Conservation (phyloP, 176 grass and related monocot species). For the Musa beccarii region DNA sequence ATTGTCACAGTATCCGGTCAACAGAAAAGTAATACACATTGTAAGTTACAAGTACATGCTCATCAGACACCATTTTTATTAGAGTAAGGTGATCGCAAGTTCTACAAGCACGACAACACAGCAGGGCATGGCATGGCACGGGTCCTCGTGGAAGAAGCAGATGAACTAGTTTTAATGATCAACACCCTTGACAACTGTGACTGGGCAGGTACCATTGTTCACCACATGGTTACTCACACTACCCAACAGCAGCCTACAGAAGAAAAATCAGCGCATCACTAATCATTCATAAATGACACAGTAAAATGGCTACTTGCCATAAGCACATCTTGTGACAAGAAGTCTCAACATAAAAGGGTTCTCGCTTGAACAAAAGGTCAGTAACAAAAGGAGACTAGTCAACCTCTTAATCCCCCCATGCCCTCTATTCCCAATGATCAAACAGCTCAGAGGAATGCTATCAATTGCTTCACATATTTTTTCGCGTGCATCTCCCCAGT, state of each 20-base stretch:
- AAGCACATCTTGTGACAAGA: no score
- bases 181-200: constrained; percentile 60
- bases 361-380: not conserved
- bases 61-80: not conserved
- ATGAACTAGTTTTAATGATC: constrained; percentile 31
- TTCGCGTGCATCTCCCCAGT: constrained; percentile 78
- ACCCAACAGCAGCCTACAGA: constrained; percentile 70
- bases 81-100: not conserved
- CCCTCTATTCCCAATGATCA: constrained; percentile 85
- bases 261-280: not conserved
- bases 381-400: not conserved
- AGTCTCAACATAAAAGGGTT: not conserved
- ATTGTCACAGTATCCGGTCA: no score
- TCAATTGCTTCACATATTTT: constrained; percentile 72
- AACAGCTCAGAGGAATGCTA: constrained; percentile 52
- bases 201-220: constrained; percentile 62
- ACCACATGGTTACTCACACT: constrained; percentile 89
- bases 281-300: not conserved
- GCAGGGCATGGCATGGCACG: no score
- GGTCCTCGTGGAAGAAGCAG: not conserved
- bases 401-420: constrained; percentile 83
- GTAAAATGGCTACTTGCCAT: not conserved
- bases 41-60: not conserved
- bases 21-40: not conserved
- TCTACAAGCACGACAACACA: not conserved